Percentiles rank a stretch among this genome's conserved stretches.
Evolutionary conservation across 2,329 filamentous ascomycete genomes (phyloP).

Genomic region (Colletotrichum gloeosporioides): DNA sequence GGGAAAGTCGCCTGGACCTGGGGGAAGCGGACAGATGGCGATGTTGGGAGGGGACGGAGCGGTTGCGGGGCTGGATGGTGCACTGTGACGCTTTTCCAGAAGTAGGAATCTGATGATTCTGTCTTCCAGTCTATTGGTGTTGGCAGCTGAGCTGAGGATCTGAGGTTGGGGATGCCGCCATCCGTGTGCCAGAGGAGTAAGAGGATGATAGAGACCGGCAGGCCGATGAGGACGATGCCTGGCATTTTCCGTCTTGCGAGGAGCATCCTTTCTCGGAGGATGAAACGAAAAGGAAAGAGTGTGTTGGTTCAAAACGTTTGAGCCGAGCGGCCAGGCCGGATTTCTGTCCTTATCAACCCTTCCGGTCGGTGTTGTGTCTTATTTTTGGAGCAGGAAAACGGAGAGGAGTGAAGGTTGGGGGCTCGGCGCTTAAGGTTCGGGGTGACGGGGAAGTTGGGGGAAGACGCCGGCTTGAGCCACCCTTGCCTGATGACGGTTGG

Average conservation of each 20-base stretch:
- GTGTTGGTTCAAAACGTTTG: not conserved
- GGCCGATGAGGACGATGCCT: not conserved
- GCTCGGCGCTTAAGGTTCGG: not conserved
- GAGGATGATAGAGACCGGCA: conserved; percentile 5
- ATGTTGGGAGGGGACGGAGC: conserved; percentile 35
- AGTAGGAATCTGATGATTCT: not conserved
- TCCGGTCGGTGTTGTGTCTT: not conserved
- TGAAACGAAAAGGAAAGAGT: rapidly evolving
- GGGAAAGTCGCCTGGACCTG: conserved; percentile 36
- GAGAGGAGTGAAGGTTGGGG: not conserved
- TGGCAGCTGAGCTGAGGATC: not conserved
- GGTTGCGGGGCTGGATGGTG: conserved; percentile 24
- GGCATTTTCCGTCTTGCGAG: not conserved
- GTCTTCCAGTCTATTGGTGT: not conserved
- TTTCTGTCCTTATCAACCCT: not conserved
- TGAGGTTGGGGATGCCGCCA: not conserved
- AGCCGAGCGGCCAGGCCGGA: conserved; percentile 29
- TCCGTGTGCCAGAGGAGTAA: conserved; percentile 8
- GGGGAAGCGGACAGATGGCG: conserved; percentile 31
- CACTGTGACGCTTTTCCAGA: conserved; percentile 25
- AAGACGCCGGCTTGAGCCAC: not conserved
- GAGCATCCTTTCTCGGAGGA: not conserved
- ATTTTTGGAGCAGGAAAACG: not conserved
- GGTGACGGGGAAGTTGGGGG: not conserved
- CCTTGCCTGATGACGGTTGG: not conserved